Evolutionary conservation across 1,284 basidiomycete species (phyloP), one percentile per base, ranked within the genome.

Genomic region (Trametes pubescens): DNA sequence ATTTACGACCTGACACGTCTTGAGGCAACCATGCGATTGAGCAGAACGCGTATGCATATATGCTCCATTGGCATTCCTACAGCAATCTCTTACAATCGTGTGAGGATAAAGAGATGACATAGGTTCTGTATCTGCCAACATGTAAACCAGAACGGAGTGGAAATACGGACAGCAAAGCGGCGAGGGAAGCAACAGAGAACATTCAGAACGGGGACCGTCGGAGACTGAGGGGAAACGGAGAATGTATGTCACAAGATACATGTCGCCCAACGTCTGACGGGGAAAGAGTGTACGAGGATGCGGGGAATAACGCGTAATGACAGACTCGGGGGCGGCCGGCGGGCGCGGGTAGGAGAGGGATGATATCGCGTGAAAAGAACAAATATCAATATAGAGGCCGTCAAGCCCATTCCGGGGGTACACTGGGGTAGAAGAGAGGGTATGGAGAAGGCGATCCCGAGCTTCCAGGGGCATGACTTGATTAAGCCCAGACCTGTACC

Each of bases 291-390:
- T 72, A 71, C 76, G 70, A 69, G 70, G 71, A 77, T 51, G 78
- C 78, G 74, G 79, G 72, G 73, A 75, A 71, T 75, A 75, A 74
- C 72, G 69, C 76, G 84, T 86, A 89, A 87, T 64, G 86, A 90
- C 82, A 72, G 86, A 85, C 84, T 85, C 81, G 72, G 76, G 48
- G 76, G 82, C 82, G 79, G 54, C 59, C 61, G 34, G 38, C 22
- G 24, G 65, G 51, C 61, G 56, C 67, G 56, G 59, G 66, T 70
- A 67, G 67, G 65, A 65, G 55, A 64, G 29, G 37, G 47, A 55
- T 73, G 74, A 78, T 80, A 68, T 69, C 73, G 82, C 82, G 81
- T 76, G 76, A 71, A 72, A 68, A 71, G 65, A 66, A 69, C 64
- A 67, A 47, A 69, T 64, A 62, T 67, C 58, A 60, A 72, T 69